Percentiles rank a stretch among this genome's conserved stretches.
Conservation (phyloP, 2,329 filamentous ascomycete genomes). For the Pseudogymnoascus sp. region DNA sequence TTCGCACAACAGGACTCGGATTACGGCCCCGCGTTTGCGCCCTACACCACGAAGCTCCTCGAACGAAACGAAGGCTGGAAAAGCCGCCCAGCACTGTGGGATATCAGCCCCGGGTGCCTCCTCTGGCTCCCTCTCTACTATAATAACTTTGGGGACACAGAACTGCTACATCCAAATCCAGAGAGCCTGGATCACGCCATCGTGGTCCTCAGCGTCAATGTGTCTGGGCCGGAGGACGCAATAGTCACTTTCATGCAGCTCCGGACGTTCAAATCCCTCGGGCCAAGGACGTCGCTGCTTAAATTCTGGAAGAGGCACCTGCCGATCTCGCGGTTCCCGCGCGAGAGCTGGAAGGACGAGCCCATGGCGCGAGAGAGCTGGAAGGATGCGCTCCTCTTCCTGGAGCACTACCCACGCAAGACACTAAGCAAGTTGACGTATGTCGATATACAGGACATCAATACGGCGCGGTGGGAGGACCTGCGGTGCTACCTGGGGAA, state of each 20-base stretch:
- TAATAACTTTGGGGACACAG: background rate
- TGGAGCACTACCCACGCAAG: background rate
- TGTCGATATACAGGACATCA: background rate
- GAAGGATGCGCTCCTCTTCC: background rate
- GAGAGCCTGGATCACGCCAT: background rate
- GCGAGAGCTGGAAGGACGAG: background rate
- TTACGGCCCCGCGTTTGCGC: background rate
- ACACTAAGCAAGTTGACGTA: background rate
- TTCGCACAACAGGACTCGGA: background rate
- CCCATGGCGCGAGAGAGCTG: background rate
- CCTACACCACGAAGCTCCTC: background rate
- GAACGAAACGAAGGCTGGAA: background rate
- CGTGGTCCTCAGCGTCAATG: background rate
- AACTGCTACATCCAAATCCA: background rate
- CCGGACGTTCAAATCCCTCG: background rate
- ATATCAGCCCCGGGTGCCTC: background rate
- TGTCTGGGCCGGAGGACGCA: background rate
- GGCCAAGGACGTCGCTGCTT: background rate
- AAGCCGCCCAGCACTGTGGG: background rate
- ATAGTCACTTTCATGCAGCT: background rate
- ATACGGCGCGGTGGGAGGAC: background rate
- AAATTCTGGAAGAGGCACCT: background rate
- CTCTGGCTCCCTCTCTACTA: background rate
- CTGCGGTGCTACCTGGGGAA: background rate
- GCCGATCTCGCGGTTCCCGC: background rate